Evolutionary conservation across 345 rosid genomes (phyloP), one percentile per base, ranked within the genome.

Genomic region (Turnera subulata): DNA sequence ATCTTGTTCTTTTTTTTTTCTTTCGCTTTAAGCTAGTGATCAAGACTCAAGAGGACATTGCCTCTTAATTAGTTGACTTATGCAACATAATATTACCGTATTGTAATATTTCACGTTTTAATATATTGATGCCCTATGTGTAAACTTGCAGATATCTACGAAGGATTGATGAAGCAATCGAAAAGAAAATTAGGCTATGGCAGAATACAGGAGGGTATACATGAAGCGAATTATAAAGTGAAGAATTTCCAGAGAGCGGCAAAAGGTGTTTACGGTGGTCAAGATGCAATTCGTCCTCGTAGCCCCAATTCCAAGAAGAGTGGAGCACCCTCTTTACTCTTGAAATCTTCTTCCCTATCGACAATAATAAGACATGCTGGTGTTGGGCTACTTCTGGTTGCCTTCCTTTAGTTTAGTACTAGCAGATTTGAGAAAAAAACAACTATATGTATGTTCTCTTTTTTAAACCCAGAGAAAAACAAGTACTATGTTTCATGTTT

Each of bases 251-350:
- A 20, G 42, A 68, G 59, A 44, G 54, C 45, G 11, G 56, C 52
- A 37, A 64, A 29, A 33, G 77, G 74, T 6, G 52, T 46, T 32
- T 55, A 61, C 18, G 69, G 69, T 2, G 80, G 80, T 15, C 71
- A 68, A 11, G 58, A 62, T 65, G 53, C 57, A 44, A 21, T 61
- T 22, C 62, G 51, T 45, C 72, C 77, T 2, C 65, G 57, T 40
- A 9, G 35, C 17, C 38, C 32, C 0, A 40, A 10, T 2, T 37
- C 19, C 14, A 38, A 18, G 24, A 64, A 18, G 24, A 64, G 39
- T 5, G 47, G 42, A 37, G 51, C 56, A 21, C 12, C 11, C 26
- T 17, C 62, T 11, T 24, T 25, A 5, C 6, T 45, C 14, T 6
- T 49, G 13, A 25, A 33, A 17, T 25, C 70, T 35, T 68, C 68